Evolutionary conservation across 208 protist genomes (phyloP), one percentile per base, ranked within the genome.

Genomic region (Trichomonas gallinae): DNA sequence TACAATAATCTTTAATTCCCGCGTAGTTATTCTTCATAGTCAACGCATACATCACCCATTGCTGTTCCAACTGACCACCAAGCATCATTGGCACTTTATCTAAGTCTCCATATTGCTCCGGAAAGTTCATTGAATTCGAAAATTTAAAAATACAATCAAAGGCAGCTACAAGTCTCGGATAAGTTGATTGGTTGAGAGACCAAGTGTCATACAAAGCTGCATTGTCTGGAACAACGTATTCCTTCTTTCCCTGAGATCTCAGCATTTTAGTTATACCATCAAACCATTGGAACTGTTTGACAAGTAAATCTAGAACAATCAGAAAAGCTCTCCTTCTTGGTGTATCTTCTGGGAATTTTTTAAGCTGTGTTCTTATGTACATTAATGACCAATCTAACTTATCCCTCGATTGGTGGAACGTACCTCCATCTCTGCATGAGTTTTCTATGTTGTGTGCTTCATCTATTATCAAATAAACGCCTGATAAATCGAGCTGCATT

Each of bases 361-460:
- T 48, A 38, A 51, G 2, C 13, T 48, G 8, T 1, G 34, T 48
- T 93, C 13, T n/a, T 34, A 48, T 34, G 9, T 17, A 34, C 87
- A 51, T 48, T 44, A 93, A n/a, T 72, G 44, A 34, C 8, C 6
- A 51, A 17, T 58, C 40, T 15, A 93, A 51, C 11, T 21, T 26
- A 38, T 34, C 44, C 15, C 87, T 48, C 38, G 38, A 23, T 48
- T 88, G 72, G 17, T 82, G 11, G 45, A 63, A 88, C 8, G 63
- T 58, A 31, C 42, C 46, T 26, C 58, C 17, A 40, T 96, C 96
- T n/a, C 72, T 49, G 46, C n/a, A 49, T 31, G n/a, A 23, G n/a
- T 91, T 42, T 58, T 96, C 96, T 40, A 96, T 89, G 42, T 96
- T 96, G 36, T 96, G 96, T 44, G 96, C 96, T 96, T 96, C 96